Percentiles rank a stretch among this genome's conserved stretches.
Conservation (phyloP, 1,139 yeast genomes). For the Taphrina wiesneri region DNA sequence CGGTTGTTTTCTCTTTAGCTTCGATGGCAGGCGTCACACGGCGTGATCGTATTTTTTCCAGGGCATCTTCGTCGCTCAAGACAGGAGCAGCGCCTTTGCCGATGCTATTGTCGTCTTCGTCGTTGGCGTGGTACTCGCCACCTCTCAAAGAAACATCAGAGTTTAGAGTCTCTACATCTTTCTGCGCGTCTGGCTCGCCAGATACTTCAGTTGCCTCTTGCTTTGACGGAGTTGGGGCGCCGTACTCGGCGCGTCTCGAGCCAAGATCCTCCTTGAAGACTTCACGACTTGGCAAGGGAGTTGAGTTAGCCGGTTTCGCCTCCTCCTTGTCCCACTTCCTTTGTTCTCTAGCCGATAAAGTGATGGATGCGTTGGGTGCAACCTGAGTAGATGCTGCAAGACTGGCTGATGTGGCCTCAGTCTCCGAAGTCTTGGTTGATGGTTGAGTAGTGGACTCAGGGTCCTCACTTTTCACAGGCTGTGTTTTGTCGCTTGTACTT, state of each 20-base stretch:
- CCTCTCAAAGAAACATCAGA: not conserved
- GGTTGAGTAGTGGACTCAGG: not conserved
- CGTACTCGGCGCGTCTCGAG: conserved; percentile 27
- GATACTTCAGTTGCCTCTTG: not conserved
- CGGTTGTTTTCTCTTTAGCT: not conserved
- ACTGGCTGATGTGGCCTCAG: not conserved
- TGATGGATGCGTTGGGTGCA: not conserved
- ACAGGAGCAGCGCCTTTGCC: conserved; percentile 24
- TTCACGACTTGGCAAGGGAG: not conserved
- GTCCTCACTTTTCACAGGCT: too few relatives aligned
- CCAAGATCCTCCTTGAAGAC: conserved; percentile 20
- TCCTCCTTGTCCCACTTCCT: conserved; percentile 18
- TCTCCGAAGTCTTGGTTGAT: not conserved
- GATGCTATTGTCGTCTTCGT: not conserved
- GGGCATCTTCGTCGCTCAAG: conserved; percentile 24
- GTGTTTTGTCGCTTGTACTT: not conserved
- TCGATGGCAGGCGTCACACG: conserved; percentile 32
- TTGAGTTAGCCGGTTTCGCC: not conserved
- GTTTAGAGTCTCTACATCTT: not conserved
- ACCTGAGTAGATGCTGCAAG: not conserved
- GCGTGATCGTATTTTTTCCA: conserved; percentile 20
- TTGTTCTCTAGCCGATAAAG: conserved; percentile 15
- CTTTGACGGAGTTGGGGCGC: not conserved
- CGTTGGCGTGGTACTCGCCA: not conserved
- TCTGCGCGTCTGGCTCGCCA: not conserved